Percentiles rank a stretch among this genome's conserved stretches.
Conservation (phyloP, 1,284 basidiomycete genomes). For the Coniferiporia weirii region DNA sequence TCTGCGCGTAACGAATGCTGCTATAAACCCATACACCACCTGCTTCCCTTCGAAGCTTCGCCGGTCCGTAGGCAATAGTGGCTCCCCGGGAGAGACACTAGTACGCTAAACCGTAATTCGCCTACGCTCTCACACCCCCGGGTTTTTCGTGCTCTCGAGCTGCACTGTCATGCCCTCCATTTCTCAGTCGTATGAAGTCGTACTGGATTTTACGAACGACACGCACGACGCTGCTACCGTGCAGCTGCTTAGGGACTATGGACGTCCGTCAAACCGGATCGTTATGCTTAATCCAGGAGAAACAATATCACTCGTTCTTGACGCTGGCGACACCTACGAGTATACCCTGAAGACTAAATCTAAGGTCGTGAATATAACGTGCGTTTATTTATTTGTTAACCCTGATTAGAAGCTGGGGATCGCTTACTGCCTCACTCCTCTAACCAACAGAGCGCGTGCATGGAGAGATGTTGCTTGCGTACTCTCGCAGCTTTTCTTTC, state of each 20-base stretch:
- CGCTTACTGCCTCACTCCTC: constrained; percentile 13
- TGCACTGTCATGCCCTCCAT: constrained; percentile 38
- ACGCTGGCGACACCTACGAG: constrained; percentile 61
- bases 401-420: neutral
- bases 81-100: constrained; percentile 4
- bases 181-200: constrained; percentile 54
- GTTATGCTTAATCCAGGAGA: constrained; percentile 59
- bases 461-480: constrained; percentile 61
- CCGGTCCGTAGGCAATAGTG: constrained; percentile 15
- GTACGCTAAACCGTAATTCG: constrained; percentile 14
- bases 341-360: constrained; percentile 61
- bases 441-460: constrained; percentile 45
- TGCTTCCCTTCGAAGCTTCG: constrained; percentile 12
- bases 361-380: constrained; percentile 68
- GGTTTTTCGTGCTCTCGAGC: neutral
- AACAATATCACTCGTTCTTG: constrained; percentile 57
- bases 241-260: constrained; percentile 61
- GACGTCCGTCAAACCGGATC: constrained; percentile 46
- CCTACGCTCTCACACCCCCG: constrained; percentile 18
- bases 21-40: constrained; percentile 10
- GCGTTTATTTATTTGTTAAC: constrained; percentile 29
- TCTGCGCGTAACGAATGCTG: neutral
- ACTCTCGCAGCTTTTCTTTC: constrained; percentile 54
- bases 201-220: constrained; percentile 65
- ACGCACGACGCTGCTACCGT: constrained; percentile 59